Evolutionary conservation across 805 yeast genomes (phyloP).

Genomic region (Peterozyma toletana): DNA sequence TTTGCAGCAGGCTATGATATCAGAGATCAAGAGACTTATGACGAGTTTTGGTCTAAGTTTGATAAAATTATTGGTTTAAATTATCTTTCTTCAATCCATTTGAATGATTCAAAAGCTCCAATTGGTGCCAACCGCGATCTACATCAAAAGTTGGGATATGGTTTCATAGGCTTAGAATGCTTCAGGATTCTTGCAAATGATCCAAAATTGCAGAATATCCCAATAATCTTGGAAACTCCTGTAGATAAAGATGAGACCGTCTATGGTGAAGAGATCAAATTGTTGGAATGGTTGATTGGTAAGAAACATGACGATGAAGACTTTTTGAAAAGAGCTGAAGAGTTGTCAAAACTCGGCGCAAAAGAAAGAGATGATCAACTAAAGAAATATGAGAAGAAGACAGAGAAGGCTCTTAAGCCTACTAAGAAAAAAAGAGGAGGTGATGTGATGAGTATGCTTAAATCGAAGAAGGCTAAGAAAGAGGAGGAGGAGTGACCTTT

Average conservation of each 20-base stretch:
- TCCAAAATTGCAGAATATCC: conserved; percentile 52
- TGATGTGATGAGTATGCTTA: neutral
- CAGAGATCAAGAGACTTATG: conserved; percentile 47
- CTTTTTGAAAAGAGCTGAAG: conserved; percentile 36
- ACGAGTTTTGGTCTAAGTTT: conserved; percentile 67
- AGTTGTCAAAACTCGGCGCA: conserved; percentile 52
- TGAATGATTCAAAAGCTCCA: conserved; percentile 95
- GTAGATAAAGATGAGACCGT: conserved; percentile 53
- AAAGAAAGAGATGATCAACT: conserved; percentile 64
- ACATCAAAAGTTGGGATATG: conserved; percentile 85
- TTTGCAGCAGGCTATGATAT: conserved; percentile 96
- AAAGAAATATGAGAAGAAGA: conserved; percentile 55
- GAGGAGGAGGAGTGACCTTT: neutral
- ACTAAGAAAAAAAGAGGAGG: conserved; percentile 13
- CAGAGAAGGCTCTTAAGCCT: conserved; percentile 11
- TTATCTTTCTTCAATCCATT: conserved; percentile 73
- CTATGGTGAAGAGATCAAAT: conserved; percentile 77
- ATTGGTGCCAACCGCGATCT: conserved; percentile 83
- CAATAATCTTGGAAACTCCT: conserved; percentile 87
- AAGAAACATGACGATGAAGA: conserved; percentile 47
- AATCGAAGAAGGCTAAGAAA: neutral
- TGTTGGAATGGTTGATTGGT: conserved; percentile 76
- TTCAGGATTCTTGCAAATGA: conserved; percentile 75
- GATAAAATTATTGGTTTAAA: conserved; percentile 69
- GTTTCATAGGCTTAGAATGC: conserved; percentile 81